Percentiles rank a stretch among this genome's conserved stretches.
These are phyloP conservation scores for Vitis hybrid DNA, from an alignment of 177 flowering plant species.

Conservation along the genomic window DNA sequence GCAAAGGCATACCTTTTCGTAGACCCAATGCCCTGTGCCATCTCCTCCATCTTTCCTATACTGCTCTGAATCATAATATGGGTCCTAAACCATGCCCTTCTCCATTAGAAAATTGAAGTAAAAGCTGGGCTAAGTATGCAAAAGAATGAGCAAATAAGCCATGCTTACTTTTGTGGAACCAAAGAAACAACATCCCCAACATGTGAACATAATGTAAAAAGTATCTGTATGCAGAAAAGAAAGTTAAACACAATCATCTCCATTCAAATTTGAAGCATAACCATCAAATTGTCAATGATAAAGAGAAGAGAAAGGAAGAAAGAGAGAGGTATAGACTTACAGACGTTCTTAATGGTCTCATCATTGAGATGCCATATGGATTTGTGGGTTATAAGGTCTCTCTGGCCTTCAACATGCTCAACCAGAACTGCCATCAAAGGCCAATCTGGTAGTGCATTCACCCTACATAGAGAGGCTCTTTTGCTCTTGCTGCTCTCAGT, in stretches of 20 bases:
- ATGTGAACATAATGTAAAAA: conserved; percentile 82
- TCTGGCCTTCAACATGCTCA: conserved; percentile 72
- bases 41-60: conserved; percentile 94
- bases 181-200: conserved; percentile 89
- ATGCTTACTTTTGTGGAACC: conserved; percentile 71
- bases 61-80: conserved; percentile 73
- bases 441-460: conserved; percentile 68
- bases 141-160: conserved; percentile 2
- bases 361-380: conserved; percentile 86
- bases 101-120: neutral
- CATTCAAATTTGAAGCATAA: too few species aligned
- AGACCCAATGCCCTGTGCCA: conserved; percentile 87
- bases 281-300: neutral
- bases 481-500: conserved; percentile 24
- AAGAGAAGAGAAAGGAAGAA: neutral
- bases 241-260: neutral
- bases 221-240: conserved; percentile 38
- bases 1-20: conserved; percentile 60
- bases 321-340: conserved; percentile 41
- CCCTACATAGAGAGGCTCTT: conserved; percentile 37
- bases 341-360: conserved; percentile 66
- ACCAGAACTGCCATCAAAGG: conserved; percentile 77
- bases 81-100: conserved; percentile 46
- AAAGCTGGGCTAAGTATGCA: neutral
- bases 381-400: conserved; percentile 64